Percentiles rank a stretch among this genome's conserved stretches.
Evolutionary conservation across 768 basidiomycete genomes (phyloP).

Genomic region (Trametes cubensis): DNA sequence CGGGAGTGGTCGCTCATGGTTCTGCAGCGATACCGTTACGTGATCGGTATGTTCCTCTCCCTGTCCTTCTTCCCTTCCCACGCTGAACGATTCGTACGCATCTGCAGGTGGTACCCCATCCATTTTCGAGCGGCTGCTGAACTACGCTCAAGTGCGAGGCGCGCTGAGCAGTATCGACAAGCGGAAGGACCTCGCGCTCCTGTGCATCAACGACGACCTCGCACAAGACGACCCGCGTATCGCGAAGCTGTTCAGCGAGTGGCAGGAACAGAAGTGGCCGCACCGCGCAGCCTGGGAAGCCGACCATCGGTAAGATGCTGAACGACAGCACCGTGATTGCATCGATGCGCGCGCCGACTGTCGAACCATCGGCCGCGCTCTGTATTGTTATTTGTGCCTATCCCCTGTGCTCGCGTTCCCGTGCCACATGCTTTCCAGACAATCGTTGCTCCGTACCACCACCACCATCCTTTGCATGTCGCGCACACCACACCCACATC

Average conservation of each 20-base stretch:
- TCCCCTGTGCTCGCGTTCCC: no score
- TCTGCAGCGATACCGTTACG: conserved; percentile 40
- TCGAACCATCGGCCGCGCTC: no score
- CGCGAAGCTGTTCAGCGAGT: conserved; percentile 18
- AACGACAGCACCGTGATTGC: no score
- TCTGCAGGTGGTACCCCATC: conserved; percentile 26
- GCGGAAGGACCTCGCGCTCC: conserved; percentile 31
- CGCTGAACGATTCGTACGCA: not conserved
- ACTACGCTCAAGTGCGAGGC: conserved; percentile 20
- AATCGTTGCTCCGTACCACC: no score
- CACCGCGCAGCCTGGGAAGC: conserved; percentile 30
- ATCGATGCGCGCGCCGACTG: no score
- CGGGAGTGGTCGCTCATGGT: conserved; percentile 37
- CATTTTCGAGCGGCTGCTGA: conserved; percentile 31
- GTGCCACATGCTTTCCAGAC: no score
- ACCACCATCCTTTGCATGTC: no score
- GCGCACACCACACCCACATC: no score
- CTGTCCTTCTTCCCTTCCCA: not conserved
- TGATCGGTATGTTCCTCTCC: conserved; percentile 30
- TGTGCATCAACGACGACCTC: conserved; percentile 41
- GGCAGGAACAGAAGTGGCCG: conserved; percentile 28
- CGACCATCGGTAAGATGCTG: not conserved
- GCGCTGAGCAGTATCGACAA: conserved; percentile 27
- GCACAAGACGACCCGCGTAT: conserved; percentile 21
- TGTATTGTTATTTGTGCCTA: no score